Conservation (phyloP, 2,329 filamentous ascomycete genomes). For the Diaporthe sp. region DNA sequence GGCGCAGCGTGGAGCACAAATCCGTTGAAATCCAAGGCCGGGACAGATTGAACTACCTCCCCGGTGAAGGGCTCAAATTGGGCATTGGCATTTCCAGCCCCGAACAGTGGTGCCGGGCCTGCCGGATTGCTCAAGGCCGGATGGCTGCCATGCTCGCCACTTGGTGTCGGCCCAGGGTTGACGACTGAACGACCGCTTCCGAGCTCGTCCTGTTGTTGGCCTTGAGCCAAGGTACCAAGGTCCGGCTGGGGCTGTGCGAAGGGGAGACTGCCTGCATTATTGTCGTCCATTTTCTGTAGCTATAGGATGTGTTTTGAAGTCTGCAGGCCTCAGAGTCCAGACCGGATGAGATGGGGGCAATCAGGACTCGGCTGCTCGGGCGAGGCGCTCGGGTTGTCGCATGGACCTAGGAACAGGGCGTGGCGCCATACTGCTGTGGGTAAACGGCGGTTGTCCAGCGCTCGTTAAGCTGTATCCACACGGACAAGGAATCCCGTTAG, state of each 20-base stretch:
- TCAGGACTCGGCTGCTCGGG: neutral
- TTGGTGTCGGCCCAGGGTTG: neutral
- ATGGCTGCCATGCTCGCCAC: neutral
- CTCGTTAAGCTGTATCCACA: neutral
- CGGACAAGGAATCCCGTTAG: neutral
- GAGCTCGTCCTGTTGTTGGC: neutral
- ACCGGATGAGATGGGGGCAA: slow-evolving; percentile 2
- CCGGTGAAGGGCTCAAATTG: neutral
- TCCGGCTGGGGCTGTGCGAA: slow-evolving; percentile 1
- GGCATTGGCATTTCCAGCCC: neutral
- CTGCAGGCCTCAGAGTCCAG: neutral
- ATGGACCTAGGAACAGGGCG: neutral
- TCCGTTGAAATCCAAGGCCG: slow-evolving; percentile 33
- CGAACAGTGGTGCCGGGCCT: neutral
- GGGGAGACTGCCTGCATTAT: neutral
- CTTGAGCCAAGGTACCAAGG: neutral
- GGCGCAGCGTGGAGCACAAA: slow-evolving; percentile 33
- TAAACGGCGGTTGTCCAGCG: slow-evolving; percentile 6
- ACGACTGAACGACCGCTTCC: neutral
- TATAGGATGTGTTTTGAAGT: neutral
- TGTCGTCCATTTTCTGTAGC: slow-evolving; percentile 6
- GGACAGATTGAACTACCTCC: neutral
- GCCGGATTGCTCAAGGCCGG: neutral
- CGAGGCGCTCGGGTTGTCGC: neutral
- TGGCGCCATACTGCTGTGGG: slow-evolving; percentile 5